These are phyloP conservation scores for Urochloa ruziziensis DNA, from an alignment of 176 grass and related monocot genomes.

Conservation along the genomic window DNA sequence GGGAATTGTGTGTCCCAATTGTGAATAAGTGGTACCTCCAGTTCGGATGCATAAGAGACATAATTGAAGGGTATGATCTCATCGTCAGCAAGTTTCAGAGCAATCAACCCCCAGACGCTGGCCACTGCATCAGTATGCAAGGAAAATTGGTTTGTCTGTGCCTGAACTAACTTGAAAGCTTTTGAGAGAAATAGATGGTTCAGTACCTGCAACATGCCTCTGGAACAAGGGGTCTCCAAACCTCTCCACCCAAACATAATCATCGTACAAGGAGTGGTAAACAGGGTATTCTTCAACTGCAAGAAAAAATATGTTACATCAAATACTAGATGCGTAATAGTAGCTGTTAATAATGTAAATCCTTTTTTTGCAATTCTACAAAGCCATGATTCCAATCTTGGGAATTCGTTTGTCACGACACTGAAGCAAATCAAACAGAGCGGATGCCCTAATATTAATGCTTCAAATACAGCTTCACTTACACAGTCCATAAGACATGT, in stretches of 20 bases:
- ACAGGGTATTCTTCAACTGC: slow-evolving; percentile 64
- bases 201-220: slow-evolving; percentile 82
- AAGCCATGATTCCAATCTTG: background rate
- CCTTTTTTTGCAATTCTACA: background rate
- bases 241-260: slow-evolving; percentile 80
- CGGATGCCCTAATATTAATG: background rate
- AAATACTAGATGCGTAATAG: background rate
- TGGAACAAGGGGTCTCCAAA: slow-evolving; percentile 90
- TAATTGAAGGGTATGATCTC: slow-evolving; percentile 90
- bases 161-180: background rate
- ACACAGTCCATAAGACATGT: slow-evolving; percentile 86
- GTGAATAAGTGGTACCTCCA: slow-evolving; percentile 43
- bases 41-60: slow-evolving; percentile 45
- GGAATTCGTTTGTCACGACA: background rate
- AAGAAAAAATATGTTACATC: slow-evolving; percentile 19
- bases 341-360: background rate
- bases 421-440: background rate
- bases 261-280: slow-evolving; percentile 87
- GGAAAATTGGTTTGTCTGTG: background rate
- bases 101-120: slow-evolving; percentile 87
- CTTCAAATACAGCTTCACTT: slow-evolving; percentile 2
- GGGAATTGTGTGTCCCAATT: background rate
- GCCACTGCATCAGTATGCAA: slow-evolving; percentile 46
- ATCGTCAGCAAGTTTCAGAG: slow-evolving; percentile 84
- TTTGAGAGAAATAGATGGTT: background rate